Conservation (phyloP, 2,329 filamentous ascomycete species). For the Calonectria pteridis region DNA sequence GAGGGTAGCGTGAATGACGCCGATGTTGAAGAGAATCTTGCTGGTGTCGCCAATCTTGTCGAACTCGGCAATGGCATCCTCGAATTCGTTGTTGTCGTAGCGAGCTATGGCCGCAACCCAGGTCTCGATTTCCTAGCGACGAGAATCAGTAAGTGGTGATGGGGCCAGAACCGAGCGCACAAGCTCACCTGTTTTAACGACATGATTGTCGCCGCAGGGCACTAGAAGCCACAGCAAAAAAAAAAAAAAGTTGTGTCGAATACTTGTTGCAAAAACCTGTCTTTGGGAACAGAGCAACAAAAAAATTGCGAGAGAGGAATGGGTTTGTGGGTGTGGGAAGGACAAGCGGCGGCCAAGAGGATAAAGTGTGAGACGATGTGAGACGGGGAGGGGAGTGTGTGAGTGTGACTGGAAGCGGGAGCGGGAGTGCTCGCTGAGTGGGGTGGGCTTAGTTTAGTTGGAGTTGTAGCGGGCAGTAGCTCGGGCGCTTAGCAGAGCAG, state of each 20-base stretch:
- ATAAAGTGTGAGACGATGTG: constrained; percentile 37
- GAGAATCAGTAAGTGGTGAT: constrained; percentile 30
- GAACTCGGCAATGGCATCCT: constrained; percentile 87
- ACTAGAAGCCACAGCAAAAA: constrained; percentile 36
- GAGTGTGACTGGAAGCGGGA: constrained; percentile 12
- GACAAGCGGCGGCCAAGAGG: constrained; percentile 25
- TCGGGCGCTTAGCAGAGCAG: constrained; percentile 41
- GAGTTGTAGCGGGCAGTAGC: constrained; percentile 25
- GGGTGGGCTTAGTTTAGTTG: constrained; percentile 26
- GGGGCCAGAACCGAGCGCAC: constrained; percentile 7
- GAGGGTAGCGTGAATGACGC: constrained; percentile 95
- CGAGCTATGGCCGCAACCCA: constrained; percentile 92
- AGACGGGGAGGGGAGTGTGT: constrained; percentile 18
- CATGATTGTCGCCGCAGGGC: constrained; percentile 57
- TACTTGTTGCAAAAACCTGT: constrained; percentile 7
- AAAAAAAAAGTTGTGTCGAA: neutral
- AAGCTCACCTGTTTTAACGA: constrained; percentile 70
- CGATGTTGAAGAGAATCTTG: constrained; percentile 98
- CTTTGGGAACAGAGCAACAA: constrained; percentile 3
- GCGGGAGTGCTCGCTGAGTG: constrained; percentile 23
- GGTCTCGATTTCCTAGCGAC: constrained; percentile 91
- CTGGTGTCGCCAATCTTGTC: constrained; percentile 92
- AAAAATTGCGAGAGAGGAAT: constrained; percentile 23
- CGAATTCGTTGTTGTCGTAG: constrained; percentile 98
- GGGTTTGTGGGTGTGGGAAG: constrained; percentile 33